Base-by-base conservation (phyloP, 257 asterid species). In the Scutellaria barbata region DNA sequence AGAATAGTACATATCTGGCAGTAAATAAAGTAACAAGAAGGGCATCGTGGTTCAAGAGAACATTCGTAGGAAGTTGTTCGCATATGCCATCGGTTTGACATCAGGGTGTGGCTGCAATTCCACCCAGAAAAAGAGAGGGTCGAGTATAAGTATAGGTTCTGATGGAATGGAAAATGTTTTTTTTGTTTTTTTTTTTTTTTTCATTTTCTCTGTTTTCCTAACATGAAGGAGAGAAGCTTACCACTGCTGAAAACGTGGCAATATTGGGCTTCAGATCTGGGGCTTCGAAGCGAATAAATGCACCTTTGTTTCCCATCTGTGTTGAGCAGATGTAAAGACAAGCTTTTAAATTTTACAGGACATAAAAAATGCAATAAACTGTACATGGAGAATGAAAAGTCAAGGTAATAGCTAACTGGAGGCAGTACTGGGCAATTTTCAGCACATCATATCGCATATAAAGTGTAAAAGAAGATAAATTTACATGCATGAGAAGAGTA, bases 301-400 rank as follows among this genome's bases (percentile, higher is more conserved):
- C 99, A 5, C 99, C 99, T 72, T 95, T 92, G 89, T 95, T 95
- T 63, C 98, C 98, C 99, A 92, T 95, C 99, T 92, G 98, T 64
- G 55, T 54, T 67, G 37, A 63, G 78, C 39, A 73, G 63, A 68
- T 61, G 39, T 63, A 45, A 76, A 59, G 61, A 53, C 25, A 48
- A 30, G 41, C 51, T 68, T 47, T 50, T 5, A 20, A 14, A 51
- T 39, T 25, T 11, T 7, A 30, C 12, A 61, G 5, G 8, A 60
- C 45, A 53, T 39, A 56, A 10, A 55, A 47, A 40, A 10, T 59
- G 12, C 74, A 65, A 51, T 18, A 11, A 53, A 56, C 62, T 63
- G 10, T 8, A 37, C 9, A 42, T 18, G n/a, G 62, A 40, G 40
- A 75, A 41, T 53, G 22, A 30, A 69, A 42, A 40, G 67, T 22